These are phyloP conservation scores for Exophiala alcalophila DNA, from an alignment of 2,329 filamentous ascomycete species.

Conservation along the genomic window DNA sequence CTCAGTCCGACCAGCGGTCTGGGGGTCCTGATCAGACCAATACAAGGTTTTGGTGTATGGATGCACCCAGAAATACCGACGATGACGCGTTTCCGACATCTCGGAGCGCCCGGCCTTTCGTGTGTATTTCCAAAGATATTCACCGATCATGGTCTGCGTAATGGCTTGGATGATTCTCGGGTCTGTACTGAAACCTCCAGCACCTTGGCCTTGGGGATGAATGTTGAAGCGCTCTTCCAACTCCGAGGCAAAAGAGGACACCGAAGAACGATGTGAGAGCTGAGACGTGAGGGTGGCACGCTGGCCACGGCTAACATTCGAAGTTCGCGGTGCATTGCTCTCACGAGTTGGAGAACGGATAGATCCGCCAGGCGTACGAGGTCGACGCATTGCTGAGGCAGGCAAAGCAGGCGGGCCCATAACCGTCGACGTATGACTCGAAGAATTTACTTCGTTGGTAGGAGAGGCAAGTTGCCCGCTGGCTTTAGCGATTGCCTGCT, in stretches of 20 bases:
- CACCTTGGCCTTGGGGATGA: conserved; percentile 53
- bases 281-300: conserved; percentile 39
- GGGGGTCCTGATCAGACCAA: conserved; percentile 91
- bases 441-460: conserved; percentile 8
- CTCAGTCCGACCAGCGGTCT: conserved; percentile 71
- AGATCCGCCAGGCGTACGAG: conserved; percentile 60
- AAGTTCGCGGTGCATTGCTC: conserved; percentile 58
- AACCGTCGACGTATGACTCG: conserved; percentile 26
- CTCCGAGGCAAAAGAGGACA: conserved; percentile 94
- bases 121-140: conserved; percentile 99
- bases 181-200: conserved; percentile 71
- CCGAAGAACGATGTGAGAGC: conserved; percentile 70
- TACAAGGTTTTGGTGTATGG: conserved; percentile 95
- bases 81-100: conserved; percentile 84
- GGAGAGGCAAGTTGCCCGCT: conserved; percentile 54
- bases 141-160: conserved; percentile 98
- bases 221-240: conserved; percentile 88
- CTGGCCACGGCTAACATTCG: conserved; percentile 28
- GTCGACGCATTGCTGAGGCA: conserved; percentile 68
- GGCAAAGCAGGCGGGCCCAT: conserved; percentile 88
- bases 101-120: conserved; percentile 86
- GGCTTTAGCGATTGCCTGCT: conserved; percentile 77
- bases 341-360: conserved; percentile 47
- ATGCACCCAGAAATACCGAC: conserved; percentile 98
- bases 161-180: conserved; percentile 99